phyloP scores from a whole-genome alignment of 2,329 filamentous ascomycete species.

The Elsinoe arachidis region DNA sequence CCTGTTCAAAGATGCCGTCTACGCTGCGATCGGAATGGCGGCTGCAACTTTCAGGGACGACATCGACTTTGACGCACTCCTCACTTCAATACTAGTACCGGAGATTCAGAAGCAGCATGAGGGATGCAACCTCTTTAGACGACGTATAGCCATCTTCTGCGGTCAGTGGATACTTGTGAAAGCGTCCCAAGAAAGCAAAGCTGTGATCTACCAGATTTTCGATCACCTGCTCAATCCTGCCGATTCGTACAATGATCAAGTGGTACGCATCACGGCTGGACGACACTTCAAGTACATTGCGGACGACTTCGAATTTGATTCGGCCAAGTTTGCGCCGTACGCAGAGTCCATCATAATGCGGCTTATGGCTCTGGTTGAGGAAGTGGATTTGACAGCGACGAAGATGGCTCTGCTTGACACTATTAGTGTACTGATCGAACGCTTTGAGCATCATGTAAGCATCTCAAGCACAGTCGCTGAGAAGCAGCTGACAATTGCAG shows the following conservation, averaged over 20 bases:
- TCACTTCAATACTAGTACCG: constrained; percentile 63
- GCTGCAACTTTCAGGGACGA: constrained; percentile 64
- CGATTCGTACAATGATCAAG: constrained; percentile 73
- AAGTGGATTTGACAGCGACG: constrained; percentile 74
- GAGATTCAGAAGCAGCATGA: constrained; percentile 64
- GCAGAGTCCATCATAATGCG: constrained; percentile 63
- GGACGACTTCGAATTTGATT: constrained; percentile 75
- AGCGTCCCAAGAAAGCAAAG: constrained; percentile 57
- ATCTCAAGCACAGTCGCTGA: background rate
- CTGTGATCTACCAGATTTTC: constrained; percentile 79
- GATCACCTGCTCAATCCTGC: constrained; percentile 71
- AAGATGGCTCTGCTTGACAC: constrained; percentile 87
- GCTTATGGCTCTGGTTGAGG: constrained; percentile 68
- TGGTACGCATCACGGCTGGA: constrained; percentile 85
- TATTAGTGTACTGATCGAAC: constrained; percentile 67
- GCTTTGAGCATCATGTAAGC: constrained; percentile 64
- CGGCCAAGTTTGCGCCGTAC: constrained; percentile 66
- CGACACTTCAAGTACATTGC: constrained; percentile 72
- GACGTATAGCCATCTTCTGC: constrained; percentile 79
- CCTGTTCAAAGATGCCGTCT: constrained; percentile 84
- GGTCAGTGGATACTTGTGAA: constrained; percentile 83
- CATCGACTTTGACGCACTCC: constrained; percentile 75
- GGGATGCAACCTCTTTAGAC: constrained; percentile 72
- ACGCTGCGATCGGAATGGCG: constrained; percentile 82
- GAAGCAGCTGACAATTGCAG: constrained; percentile 25